These are phyloP conservation scores for Chalciporus pseudorubinellus DNA, from an alignment of 768 basidiomycete species.

Conservation along the genomic window DNA sequence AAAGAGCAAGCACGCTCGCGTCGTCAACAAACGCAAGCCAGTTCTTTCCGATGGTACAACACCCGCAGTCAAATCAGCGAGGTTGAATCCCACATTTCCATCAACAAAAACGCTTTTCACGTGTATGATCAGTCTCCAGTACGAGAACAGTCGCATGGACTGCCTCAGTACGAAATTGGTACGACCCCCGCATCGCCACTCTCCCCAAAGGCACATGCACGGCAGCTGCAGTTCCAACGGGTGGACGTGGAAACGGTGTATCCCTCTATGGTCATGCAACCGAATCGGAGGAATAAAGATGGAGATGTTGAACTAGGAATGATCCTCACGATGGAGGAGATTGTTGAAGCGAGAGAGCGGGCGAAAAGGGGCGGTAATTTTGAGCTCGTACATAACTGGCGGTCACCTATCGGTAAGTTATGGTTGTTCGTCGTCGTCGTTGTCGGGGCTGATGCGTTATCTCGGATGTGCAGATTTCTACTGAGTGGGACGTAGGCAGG, in stretches of 20 bases:
- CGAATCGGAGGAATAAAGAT: conserved; percentile 24
- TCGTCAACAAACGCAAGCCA: conserved; percentile 19
- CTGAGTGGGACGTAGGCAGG: neutral
- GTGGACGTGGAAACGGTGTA: conserved; percentile 10
- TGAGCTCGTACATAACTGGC: conserved; percentile 61
- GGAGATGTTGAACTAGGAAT: conserved; percentile 23
- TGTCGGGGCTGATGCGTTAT: neutral
- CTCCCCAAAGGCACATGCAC: too few species aligned
- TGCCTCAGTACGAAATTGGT: conserved; percentile 35
- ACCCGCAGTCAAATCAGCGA: neutral
- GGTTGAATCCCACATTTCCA: conserved; percentile 13
- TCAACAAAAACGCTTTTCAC: conserved; percentile 1
- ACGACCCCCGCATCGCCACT: too few species aligned
- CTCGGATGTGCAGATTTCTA: neutral
- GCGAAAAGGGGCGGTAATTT: conserved; percentile 26
- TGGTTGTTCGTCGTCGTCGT: neutral
- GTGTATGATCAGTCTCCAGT: neutral
- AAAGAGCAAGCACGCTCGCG: conserved; percentile 41
- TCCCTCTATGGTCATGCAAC: conserved; percentile 15
- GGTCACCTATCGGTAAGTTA: conserved; percentile 63
- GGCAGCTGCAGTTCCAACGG: too few species aligned
- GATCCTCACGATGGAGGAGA: conserved; percentile 36
- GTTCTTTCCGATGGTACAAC: neutral
- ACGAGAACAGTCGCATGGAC: neutral
- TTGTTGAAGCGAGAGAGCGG: conserved; percentile 45